A percentile compares a stretch with the other conserved stretches of the same genome.
Conservation (phyloP, 768 basidiomycete species). For the Mycena chlorophos region DNA sequence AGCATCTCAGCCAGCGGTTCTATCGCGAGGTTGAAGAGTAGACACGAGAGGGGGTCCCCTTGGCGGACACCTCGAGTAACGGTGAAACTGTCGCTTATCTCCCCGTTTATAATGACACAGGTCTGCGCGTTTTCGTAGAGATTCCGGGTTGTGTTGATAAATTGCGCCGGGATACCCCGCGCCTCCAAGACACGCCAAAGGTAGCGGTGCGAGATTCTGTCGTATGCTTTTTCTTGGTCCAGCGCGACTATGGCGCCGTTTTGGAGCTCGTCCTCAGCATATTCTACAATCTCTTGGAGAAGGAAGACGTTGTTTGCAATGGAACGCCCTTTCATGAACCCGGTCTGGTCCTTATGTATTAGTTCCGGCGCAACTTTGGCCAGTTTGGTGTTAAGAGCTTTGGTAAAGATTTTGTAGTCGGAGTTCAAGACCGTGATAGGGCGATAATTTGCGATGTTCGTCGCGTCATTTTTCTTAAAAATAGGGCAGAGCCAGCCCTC, state of each 20-base stretch:
- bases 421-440: conserved; percentile 28
- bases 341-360: conserved; percentile 10
- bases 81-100: conserved; percentile 15
- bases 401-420: conserved; percentile 15
- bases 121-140: conserved; percentile 21
- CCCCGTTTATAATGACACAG: conserved; percentile 17
- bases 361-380: background rate
- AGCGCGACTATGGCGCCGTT: conserved; percentile 6
- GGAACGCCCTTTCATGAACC: conserved; percentile 25
- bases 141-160: conserved; percentile 17
- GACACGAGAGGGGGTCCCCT: conserved; percentile 41
- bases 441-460: conserved; percentile 20
- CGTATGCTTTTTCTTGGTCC: background rate
- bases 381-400: conserved; percentile 6
- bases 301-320: conserved; percentile 28
- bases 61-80: conserved; percentile 26
- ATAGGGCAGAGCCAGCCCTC: conserved; percentile 27
- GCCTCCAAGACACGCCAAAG: background rate
- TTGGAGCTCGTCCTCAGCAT: conserved; percentile 9
- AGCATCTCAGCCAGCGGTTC: conserved; percentile 38
- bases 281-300: conserved; percentile 9
- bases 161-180: background rate
- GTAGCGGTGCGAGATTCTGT: conserved; percentile 19
- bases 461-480: conserved; percentile 30
- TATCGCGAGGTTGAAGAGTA: conserved; percentile 42